phyloP scores from a whole-genome alignment of 352 stramenopile species.

The Globisporangium spinosum region DNA sequence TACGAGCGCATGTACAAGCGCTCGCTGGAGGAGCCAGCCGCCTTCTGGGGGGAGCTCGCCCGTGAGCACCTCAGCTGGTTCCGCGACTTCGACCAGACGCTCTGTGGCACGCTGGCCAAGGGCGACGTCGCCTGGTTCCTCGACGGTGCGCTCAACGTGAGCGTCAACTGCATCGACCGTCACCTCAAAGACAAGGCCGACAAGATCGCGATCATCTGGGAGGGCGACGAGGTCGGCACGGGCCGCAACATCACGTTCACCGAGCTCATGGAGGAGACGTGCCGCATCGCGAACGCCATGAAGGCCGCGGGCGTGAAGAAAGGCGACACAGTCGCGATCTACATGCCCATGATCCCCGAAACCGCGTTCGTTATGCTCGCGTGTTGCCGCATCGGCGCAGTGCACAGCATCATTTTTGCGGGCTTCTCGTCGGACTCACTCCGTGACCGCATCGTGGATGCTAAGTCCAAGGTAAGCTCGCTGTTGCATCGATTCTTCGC shows the following conservation, averaged over 20 bases:
- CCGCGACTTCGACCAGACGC: slow-evolving; percentile 86
- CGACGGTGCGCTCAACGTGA: slow-evolving; percentile 94
- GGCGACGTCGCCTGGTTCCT: slow-evolving; percentile 95
- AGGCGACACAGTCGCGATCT: slow-evolving; percentile 92
- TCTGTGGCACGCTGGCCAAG: slow-evolving; percentile 85
- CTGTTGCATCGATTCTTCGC: not conserved
- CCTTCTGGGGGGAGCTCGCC: slow-evolving; percentile 92
- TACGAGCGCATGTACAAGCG: slow-evolving; percentile 87
- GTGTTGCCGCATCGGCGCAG: slow-evolving; percentile 95
- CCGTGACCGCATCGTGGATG: slow-evolving; percentile 93
- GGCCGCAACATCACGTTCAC: slow-evolving; percentile 89
- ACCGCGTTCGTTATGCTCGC: slow-evolving; percentile 97
- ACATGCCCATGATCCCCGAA: slow-evolving; percentile 99
- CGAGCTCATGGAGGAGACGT: slow-evolving; percentile 89
- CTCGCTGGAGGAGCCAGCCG: slow-evolving; percentile 82
- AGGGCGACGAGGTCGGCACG: slow-evolving; percentile 94
- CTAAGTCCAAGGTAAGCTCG: slow-evolving; percentile 26
- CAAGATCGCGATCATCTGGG: slow-evolving; percentile 96
- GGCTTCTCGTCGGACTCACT: slow-evolving; percentile 94
- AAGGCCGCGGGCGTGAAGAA: slow-evolving; percentile 55
- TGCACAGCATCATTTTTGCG: slow-evolving; percentile 97
- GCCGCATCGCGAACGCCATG: slow-evolving; percentile 91
- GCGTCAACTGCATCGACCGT: slow-evolving; percentile 94
- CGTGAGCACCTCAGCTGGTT: slow-evolving; percentile 92
- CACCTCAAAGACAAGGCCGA: slow-evolving; percentile 80